These are phyloP conservation scores for Sicyos baderoa DNA, from an alignment of 306 rosid species.

Conservation along the genomic window DNA sequence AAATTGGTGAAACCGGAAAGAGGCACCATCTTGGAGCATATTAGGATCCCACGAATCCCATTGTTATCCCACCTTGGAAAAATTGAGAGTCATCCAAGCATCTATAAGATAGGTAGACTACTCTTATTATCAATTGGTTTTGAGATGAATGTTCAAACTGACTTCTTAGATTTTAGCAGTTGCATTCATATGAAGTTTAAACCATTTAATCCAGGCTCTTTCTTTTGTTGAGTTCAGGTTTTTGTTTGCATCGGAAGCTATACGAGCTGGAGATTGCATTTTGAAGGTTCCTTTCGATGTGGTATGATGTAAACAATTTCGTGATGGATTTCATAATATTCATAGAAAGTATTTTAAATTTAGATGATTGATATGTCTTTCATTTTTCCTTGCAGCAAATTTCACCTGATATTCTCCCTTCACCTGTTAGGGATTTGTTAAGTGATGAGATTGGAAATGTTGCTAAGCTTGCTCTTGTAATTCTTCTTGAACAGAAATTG, in stretches of 20 bases:
- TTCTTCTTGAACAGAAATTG: constrained; percentile 53
- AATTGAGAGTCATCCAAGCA: too few relatives aligned
- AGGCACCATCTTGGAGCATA: too few relatives aligned
- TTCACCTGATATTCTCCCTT: constrained; percentile 44
- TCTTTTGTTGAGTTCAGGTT: constrained; percentile 29
- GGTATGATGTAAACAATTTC: constrained; percentile 31
- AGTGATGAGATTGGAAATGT: constrained; percentile 40
- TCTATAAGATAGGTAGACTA: too few relatives aligned
- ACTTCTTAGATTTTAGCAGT: background rate
- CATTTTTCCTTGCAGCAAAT: constrained; percentile 53
- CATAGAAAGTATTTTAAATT: background rate
- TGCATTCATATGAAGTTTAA: background rate
- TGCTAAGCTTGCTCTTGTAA: constrained; percentile 47
- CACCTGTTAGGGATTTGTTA: constrained; percentile 34
- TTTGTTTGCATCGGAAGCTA: constrained; percentile 51
- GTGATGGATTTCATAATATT: background rate
- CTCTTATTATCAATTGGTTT: too few relatives aligned
- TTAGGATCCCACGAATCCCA: too few relatives aligned
- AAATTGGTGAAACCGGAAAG: too few relatives aligned
- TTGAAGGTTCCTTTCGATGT: constrained; percentile 58
- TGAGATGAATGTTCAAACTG: too few relatives aligned
- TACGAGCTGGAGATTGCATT: constrained; percentile 52
- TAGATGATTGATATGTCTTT: background rate
- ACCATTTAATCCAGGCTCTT: constrained; percentile 1
- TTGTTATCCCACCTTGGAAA: too few relatives aligned